Percentiles rank a stretch among this genome's conserved stretches.
These are phyloP conservation scores for Penicillium pulvis DNA, from an alignment of 495 filamentous ascomycete species.

Conservation along the genomic window DNA sequence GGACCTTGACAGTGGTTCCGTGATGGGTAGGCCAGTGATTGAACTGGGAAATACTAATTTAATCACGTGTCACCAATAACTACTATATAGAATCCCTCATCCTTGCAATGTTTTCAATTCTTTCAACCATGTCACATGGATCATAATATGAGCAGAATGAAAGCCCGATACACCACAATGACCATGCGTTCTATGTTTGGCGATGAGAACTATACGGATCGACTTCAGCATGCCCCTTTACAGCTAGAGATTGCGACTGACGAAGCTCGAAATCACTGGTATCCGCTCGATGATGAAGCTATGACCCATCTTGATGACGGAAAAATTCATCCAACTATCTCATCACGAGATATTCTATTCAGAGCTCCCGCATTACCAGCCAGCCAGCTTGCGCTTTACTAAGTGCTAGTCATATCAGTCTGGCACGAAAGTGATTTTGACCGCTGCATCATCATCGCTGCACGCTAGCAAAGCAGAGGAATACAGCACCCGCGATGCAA, in stretches of 20 bases:
- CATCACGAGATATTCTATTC: conserved; percentile 7
- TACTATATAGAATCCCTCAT: no score
- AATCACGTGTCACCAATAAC: no score
- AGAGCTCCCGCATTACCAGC: conserved; percentile 7
- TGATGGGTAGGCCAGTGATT: no score
- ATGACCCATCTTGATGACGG: neutral
- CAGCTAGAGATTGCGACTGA: conserved; percentile 10
- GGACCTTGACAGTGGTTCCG: no score
- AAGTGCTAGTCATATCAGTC: conserved; percentile 1
- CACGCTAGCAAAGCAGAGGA: neutral
- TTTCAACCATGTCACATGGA: no score
- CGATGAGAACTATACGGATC: neutral
- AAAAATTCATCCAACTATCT: neutral
- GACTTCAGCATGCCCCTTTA: neutral
- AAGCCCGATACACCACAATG: no score
- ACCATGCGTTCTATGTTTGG: neutral
- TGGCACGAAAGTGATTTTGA: conserved; percentile 5
- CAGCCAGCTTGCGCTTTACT: conserved; percentile 6
- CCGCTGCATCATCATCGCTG: conserved; percentile 2
- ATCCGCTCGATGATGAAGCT: conserved; percentile 11
- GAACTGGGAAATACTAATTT: no score
- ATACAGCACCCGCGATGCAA: neutral
- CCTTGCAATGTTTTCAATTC: no score
- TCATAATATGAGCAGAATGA: no score
- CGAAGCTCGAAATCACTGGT: conserved; percentile 12